These are phyloP conservation scores for Mortierella sp. DNA, from an alignment of 371 early-diverging fungal genomes.

Conservation along the genomic window DNA sequence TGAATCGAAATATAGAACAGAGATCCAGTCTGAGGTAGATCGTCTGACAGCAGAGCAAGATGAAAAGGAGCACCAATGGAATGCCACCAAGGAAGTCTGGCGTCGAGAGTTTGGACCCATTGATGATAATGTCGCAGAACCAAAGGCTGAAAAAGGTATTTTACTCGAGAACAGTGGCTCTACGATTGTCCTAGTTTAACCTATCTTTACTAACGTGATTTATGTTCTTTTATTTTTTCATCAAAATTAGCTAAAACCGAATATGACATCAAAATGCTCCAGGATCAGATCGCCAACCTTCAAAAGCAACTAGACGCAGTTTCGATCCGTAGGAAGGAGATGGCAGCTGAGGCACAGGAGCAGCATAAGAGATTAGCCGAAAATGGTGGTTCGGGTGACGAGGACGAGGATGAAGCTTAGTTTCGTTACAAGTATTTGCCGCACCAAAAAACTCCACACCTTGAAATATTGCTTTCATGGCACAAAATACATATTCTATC, in stretches of 20 bases:
- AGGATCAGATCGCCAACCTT: slow-evolving; percentile 42
- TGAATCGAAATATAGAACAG: slow-evolving; percentile 7
- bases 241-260: slow-evolving; percentile 24
- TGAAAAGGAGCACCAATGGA: slow-evolving; percentile 44
- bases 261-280: slow-evolving; percentile 35
- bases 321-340: slow-evolving; percentile 37
- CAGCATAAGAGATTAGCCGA: slow-evolving; percentile 24
- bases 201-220: background rate
- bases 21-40: slow-evolving; percentile 24
- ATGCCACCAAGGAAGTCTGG: slow-evolving; percentile 51
- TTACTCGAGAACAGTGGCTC: background rate
- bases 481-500: background rate
- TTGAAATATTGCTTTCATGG: no score
- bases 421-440: no score
- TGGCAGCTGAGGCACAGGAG: slow-evolving; percentile 46
- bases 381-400: background rate
- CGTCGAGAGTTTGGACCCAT: slow-evolving; percentile 49
- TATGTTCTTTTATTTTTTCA: background rate
- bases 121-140: slow-evolving; percentile 17
- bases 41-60: slow-evolving; percentile 15
- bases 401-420: background rate
- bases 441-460: no score
- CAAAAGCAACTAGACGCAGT: slow-evolving; percentile 47
- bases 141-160: slow-evolving; percentile 11
- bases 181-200: background rate